Percentiles rank a stretch among this genome's conserved stretches.
Conservation (phyloP, 768 basidiomycete species). For the Harrya chromipes region DNA sequence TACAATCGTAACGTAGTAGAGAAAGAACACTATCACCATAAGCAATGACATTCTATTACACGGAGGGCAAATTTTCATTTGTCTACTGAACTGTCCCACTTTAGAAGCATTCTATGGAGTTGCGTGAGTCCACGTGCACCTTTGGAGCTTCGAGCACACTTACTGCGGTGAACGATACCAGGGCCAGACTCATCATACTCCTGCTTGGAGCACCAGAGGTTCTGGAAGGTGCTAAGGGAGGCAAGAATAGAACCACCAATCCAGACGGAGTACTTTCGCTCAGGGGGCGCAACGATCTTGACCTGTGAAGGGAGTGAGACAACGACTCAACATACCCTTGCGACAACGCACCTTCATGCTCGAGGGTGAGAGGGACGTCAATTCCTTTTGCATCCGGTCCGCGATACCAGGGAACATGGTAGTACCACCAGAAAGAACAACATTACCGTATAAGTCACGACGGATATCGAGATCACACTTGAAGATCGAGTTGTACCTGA, state of each 20-base stretch:
- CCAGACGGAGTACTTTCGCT: conserved; percentile 96
- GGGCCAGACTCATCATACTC: conserved; percentile 89
- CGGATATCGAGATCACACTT: conserved; percentile 71
- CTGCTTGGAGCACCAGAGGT: conserved; percentile 90
- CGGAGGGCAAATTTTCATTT: conserved; percentile 17
- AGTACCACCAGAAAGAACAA: conserved; percentile 71
- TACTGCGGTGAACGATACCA: conserved; percentile 77
- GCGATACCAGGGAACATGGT: conserved; percentile 97
- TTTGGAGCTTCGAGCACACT: conserved; percentile 20
- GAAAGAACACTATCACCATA: conserved; percentile 12
- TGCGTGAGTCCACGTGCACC: neutral
- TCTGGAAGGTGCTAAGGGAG: conserved; percentile 94
- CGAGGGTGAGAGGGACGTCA: conserved; percentile 72
- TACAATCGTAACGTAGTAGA: conserved; percentile 24
- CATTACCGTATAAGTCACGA: conserved; percentile 35
- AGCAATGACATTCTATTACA: conserved; percentile 27
- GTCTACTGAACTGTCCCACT: conserved; percentile 17
- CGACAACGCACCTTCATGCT: conserved; percentile 70
- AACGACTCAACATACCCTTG: neutral
- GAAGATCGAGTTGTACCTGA: conserved; percentile 55
- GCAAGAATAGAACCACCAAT: conserved; percentile 86
- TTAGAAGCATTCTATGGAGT: conserved; percentile 27
- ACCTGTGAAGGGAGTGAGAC: conserved; percentile 40
- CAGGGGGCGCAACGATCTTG: conserved; percentile 91
- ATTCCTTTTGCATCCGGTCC: conserved; percentile 94